Conservation (phyloP, 2,329 filamentous ascomycete genomes). For the Cladophialophora yegresii region DNA sequence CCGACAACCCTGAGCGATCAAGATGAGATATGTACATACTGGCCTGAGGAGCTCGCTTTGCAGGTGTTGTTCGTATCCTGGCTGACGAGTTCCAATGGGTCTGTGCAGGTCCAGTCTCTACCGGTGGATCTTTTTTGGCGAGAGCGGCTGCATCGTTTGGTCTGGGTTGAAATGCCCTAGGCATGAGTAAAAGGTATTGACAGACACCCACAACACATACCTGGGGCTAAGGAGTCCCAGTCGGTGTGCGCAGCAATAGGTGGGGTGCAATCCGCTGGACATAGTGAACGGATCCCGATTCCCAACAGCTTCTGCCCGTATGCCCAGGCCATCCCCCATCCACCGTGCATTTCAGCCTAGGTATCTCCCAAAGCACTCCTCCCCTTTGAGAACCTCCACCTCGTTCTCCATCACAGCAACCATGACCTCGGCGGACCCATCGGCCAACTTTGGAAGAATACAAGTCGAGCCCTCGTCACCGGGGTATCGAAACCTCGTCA, state of each 20-base stretch:
- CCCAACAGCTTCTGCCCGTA: neutral
- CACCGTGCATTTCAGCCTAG: neutral
- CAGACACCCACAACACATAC: neutral
- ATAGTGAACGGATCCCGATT: neutral
- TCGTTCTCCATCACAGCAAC: constrained; percentile 11
- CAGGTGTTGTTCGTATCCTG: neutral
- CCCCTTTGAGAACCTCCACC: neutral
- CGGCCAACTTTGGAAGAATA: constrained; percentile 9
- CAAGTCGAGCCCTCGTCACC: constrained; percentile 8
- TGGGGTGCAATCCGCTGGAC: neutral
- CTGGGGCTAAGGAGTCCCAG: neutral
- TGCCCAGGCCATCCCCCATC: too few relatives aligned
- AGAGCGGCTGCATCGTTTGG: neutral
- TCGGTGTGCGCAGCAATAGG: neutral
- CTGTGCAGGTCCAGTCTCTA: neutral
- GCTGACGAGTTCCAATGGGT: neutral
- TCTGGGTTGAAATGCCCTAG: neutral
- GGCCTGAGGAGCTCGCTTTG: neutral
- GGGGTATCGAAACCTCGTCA: constrained; percentile 8
- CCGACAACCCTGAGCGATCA: neutral
- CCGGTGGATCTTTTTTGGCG: too few relatives aligned
- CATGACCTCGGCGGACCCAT: constrained; percentile 11
- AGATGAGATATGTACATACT: neutral
- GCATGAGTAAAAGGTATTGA: neutral
- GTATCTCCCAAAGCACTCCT: constrained; percentile 15